Evolutionary conservation across 2,329 filamentous ascomycete species (phyloP), one percentile per base, ranked within the genome.

Genomic region (Harringtonia aguacate): DNA sequence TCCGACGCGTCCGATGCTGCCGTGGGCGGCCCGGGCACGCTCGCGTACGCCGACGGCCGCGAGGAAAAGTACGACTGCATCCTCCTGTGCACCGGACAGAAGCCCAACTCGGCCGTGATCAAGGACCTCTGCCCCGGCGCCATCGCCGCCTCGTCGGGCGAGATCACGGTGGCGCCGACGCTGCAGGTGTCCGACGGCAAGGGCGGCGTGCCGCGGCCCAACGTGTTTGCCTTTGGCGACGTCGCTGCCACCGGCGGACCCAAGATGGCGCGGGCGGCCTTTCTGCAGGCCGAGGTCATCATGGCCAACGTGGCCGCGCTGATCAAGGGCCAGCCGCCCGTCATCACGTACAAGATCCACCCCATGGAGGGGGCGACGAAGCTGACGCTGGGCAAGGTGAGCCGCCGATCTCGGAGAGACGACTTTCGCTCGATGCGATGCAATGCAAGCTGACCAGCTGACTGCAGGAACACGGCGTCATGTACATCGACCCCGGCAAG

Each of bases 151-250:
- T 67, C n/a, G n/a, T n/a, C 66, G 0, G 71, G 70, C 2, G 67
- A 71, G 46, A 69, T 81, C 50, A 61, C 62, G 1, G 72, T 82
- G 21, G 67, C 69, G 39, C 63, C 69, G 0, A 78, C 72, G 0
- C 62, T 84, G 28, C 78, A 82, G 48, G 61, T 84, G 14, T 53
- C 58, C 8, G 70, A 75, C 50, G 58, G 64, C 2, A 8, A 31
- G 17, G 29, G 10, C 22, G 38, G 13, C 8, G 6, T 14, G 4
- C 46, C 49, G 0, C 61, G 70, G 9, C 63, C 67, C 2, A 69
- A 77, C 47, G 64, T 83, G 3, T 84, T 78, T 51, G 73, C 72
- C 1, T 70, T 76, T n/a, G 80, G 80, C 17, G 79, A 84, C 49
- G 74, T 84, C 5, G 70, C 76, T 4, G 72, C 74, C 22, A 69